Evolutionary conservation across 1,139 yeast genomes (phyloP).

Genomic region (Diutina catenulata): DNA sequence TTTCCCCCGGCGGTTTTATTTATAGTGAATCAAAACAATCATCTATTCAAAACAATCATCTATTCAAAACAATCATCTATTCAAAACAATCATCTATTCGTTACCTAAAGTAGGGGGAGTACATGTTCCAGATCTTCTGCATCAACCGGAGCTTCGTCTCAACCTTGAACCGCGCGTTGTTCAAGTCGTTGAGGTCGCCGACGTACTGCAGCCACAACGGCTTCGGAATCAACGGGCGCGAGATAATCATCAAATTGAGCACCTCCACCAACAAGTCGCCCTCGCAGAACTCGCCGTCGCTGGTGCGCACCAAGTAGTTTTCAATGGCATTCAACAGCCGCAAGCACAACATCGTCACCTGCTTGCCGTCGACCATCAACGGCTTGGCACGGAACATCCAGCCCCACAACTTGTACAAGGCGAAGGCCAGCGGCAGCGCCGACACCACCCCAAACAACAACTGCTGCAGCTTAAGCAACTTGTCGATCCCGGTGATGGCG

Average conservation of each 20-base stretch:
- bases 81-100: no score
- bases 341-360: conserved; percentile 28
- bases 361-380: conserved; percentile 25
- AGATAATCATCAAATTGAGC: conserved; percentile 38
- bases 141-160: conserved; percentile 21
- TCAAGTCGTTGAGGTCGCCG: conserved; percentile 42
- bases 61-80: no score
- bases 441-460: conserved; percentile 87
- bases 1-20: no score
- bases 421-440: conserved; percentile 64
- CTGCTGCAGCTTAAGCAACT: conserved; percentile 80
- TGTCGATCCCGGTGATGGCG: conserved; percentile 85
- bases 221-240: conserved; percentile 36
- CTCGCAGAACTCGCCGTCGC: conserved; percentile 14
- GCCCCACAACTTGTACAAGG: conserved; percentile 29
- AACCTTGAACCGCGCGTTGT: conserved; percentile 14
- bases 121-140: conserved; percentile 44
- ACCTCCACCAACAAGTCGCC: conserved; percentile 50
- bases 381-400: neutral
- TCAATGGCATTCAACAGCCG: conserved; percentile 48
- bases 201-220: conserved; percentile 38
- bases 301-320: conserved; percentile 25
- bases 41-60: no score
- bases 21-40: no score
- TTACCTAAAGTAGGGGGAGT: conserved; percentile 25